Conservation (phyloP, 2,329 filamentous ascomycete species). For the Kalaharituber pfeilii region DNA sequence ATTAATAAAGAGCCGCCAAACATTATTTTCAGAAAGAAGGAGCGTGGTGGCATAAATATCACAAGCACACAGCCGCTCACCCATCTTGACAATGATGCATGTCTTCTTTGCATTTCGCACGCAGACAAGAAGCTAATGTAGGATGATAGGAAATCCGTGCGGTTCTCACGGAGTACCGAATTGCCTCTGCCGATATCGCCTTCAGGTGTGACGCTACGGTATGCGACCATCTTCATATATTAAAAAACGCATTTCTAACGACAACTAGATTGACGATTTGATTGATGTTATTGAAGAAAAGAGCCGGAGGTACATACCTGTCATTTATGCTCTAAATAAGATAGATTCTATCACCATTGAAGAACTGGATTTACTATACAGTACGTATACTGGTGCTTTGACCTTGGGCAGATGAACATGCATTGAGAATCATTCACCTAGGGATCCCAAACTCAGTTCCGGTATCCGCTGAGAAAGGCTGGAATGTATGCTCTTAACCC, state of each 20-base stretch:
- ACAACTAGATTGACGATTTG: conserved; percentile 56
- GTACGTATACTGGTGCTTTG: neutral
- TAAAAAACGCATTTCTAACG: neutral
- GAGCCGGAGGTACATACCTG: conserved; percentile 92
- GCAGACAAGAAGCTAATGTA: neutral
- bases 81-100: conserved; percentile 69
- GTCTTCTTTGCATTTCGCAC: conserved; percentile 12
- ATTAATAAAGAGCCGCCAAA: conserved; percentile 97
- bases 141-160: conserved; percentile 65
- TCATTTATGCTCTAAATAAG: conserved; percentile 97
- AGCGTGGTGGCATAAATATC: conserved; percentile 91
- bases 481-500: conserved; percentile 43
- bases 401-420: no score
- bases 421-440: neutral
- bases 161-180: conserved; percentile 92
- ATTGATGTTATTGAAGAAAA: conserved; percentile 93
- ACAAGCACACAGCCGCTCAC: conserved; percentile 84
- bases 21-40: conserved; percentile 99
- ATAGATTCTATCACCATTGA: conserved; percentile 97
- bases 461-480: conserved; percentile 88
- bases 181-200: conserved; percentile 89
- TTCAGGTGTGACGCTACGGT: conserved; percentile 87
- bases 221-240: neutral
- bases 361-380: conserved; percentile 86
- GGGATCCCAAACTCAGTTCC: conserved; percentile 89